phyloP scores from a whole-genome alignment of 495 filamentous ascomycete species.

The Podospora didyma region DNA sequence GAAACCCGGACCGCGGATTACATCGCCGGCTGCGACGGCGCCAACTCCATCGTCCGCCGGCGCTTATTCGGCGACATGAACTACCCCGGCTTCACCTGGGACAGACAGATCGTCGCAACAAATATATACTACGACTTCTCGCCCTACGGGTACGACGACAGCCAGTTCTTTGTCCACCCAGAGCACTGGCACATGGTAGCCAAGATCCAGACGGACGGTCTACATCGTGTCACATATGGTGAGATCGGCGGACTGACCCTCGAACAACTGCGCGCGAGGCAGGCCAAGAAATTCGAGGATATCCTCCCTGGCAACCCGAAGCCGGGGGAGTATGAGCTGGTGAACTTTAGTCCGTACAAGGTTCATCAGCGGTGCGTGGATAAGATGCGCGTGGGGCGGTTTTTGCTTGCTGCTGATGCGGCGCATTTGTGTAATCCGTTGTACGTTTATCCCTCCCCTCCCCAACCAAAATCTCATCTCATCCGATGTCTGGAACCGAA shows the following conservation, averaged over 20 bases:
- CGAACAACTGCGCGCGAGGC: constrained; percentile 45
- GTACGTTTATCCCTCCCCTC: constrained; percentile 7
- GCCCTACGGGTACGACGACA: constrained; percentile 40
- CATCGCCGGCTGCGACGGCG: constrained; percentile 58
- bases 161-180: constrained; percentile 52
- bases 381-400: constrained; percentile 44
- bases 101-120: constrained; percentile 58
- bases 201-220: constrained; percentile 46
- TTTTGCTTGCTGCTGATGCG: constrained; percentile 56
- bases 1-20: constrained; percentile 30
- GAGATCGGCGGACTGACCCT: constrained; percentile 40
- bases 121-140: constrained; percentile 37
- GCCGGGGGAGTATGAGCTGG: constrained; percentile 46
- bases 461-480: no score
- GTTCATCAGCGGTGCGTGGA: constrained; percentile 52
- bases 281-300: constrained; percentile 42
- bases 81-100: constrained; percentile 55
- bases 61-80: constrained; percentile 49
- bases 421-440: constrained; percentile 51
- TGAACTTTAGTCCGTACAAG: constrained; percentile 48
- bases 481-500: no score
- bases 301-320: constrained; percentile 53
- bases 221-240: constrained; percentile 56
- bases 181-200: constrained; percentile 52
- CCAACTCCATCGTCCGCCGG: constrained; percentile 50